Conservation (phyloP, 2,329 filamentous ascomycete species). For the Diaporthe velutina region DNA sequence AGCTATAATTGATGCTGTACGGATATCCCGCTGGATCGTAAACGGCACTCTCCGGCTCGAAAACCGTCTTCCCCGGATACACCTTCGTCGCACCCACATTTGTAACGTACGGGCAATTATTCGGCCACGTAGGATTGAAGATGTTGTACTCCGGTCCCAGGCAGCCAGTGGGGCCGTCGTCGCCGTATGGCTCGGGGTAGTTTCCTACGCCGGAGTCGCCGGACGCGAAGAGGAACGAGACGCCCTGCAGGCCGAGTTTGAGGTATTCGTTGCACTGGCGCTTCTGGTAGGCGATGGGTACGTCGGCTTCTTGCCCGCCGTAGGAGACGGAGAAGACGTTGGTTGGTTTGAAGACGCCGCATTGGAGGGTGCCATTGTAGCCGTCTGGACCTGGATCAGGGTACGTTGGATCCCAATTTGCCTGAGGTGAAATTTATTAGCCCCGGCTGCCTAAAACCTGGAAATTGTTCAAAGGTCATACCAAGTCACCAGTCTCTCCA, state of each 20-base stretch:
- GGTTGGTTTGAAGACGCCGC: slow-evolving; percentile 59
- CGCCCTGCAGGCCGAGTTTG: slow-evolving; percentile 64
- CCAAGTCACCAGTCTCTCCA: slow-evolving; percentile 59
- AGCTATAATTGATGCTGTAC: slow-evolving; percentile 44
- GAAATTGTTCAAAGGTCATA: slow-evolving; percentile 41
- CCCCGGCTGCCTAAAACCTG: not conserved
- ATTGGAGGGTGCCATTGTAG: slow-evolving; percentile 59
- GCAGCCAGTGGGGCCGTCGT: slow-evolving; percentile 49
- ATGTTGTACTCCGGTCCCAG: slow-evolving; percentile 53
- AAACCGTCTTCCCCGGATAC: slow-evolving; percentile 31
- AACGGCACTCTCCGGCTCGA: slow-evolving; percentile 42
- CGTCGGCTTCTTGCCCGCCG: slow-evolving; percentile 64
- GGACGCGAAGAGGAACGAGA: slow-evolving; percentile 61
- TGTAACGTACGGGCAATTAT: slow-evolving; percentile 60
- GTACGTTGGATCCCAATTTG: slow-evolving; percentile 57
- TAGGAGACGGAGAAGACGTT: slow-evolving; percentile 70
- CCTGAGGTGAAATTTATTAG: not conserved
- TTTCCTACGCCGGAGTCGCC: slow-evolving; percentile 60
- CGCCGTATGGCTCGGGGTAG: slow-evolving; percentile 44
- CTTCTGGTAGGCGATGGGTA: slow-evolving; percentile 66
- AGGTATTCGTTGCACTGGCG: slow-evolving; percentile 64
- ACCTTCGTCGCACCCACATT: slow-evolving; percentile 42
- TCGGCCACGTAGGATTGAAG: slow-evolving; percentile 63
- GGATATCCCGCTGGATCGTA: not conserved
- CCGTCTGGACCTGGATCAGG: slow-evolving; percentile 58